phyloP scores from a whole-genome alignment of 75 land plant species.

The Sequoia sempervirens region DNA sequence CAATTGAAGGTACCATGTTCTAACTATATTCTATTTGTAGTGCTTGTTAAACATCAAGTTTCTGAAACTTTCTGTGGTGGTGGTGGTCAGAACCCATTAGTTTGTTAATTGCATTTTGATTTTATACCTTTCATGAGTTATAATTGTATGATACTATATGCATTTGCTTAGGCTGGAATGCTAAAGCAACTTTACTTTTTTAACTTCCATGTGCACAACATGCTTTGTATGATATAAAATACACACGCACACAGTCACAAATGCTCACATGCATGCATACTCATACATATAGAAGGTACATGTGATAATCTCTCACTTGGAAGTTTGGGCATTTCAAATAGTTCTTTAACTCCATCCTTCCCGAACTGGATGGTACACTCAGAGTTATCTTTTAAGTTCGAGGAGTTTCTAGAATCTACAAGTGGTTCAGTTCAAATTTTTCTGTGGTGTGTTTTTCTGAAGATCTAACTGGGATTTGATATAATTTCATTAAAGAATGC shows the following conservation, averaged over 20 bases:
- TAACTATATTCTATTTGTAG: not conserved
- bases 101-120: not conserved
- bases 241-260: not conserved
- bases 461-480: not conserved
- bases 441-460: not conserved
- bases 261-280: not conserved
- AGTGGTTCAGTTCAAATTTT: not conserved
- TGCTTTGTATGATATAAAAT: not conserved
- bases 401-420: not conserved
- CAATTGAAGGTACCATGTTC: not conserved
- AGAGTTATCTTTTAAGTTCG: not conserved
- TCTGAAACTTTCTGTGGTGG: not conserved
- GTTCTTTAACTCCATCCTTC: not conserved
- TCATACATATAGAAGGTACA: not conserved
- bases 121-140: not conserved
- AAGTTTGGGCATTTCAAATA: not conserved
- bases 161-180: not conserved
- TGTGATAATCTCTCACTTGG: not conserved
- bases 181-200: not conserved
- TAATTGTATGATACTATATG: not conserved
- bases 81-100: not conserved
- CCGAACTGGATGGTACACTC: not conserved
- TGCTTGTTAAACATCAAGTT: not conserved
- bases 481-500: not conserved
- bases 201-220: not conserved